Base-by-base conservation (phyloP, 2,329 filamentous ascomycete species). In the Stagonosporopsis rhizophila region DNA sequence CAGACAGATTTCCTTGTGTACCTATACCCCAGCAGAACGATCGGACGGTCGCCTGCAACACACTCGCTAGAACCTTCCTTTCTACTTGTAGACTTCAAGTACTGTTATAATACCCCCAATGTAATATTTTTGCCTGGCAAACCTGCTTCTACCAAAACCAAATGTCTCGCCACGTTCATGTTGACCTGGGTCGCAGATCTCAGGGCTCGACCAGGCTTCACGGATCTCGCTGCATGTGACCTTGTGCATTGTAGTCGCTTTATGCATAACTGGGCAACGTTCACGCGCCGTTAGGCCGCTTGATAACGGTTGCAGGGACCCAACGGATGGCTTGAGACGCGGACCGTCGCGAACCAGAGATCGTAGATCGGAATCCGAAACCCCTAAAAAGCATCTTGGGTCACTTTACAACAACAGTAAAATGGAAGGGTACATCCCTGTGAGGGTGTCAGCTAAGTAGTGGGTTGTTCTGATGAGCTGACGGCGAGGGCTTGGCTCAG, bases 51-150 rank as follows among this genome's bases (percentile, higher is more conserved):
- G 41, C 47, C 39, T 52, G 53, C 42, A 44, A n/a, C 47, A 56
- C 53, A 52, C 48, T 56, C 53, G 53, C 53, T 56, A 56, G 53
- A 56, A 46, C 32, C 41, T 48, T 52, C 47, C 32, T 34, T 56
- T 56, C 53, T 47, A 56, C 53, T 56, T 56, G 42, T 56, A 56
- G 53, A 56, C 38, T 39, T 52, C 53, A 56, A 56, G 53, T 52
- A 48, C 53, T 39, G 7, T 56, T 52, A 38, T 56, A 56, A 56
- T 56, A 56, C 47, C 46, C 53, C 46, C 12, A 56, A 56, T 56
- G 22, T 51, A 56, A 51, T 56, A 47, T 20, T 37, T 46, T 50
- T 56, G 46, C 47, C 53, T 56, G 37, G 53, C 53, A 56, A 46
- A 45, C n/a, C n/a, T 22, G 2, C n/a, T n/a, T 14, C 23, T 17